phyloP scores from a whole-genome alignment of 2,329 filamentous ascomycete genomes.

The Colletotrichum falcatum region DNA sequence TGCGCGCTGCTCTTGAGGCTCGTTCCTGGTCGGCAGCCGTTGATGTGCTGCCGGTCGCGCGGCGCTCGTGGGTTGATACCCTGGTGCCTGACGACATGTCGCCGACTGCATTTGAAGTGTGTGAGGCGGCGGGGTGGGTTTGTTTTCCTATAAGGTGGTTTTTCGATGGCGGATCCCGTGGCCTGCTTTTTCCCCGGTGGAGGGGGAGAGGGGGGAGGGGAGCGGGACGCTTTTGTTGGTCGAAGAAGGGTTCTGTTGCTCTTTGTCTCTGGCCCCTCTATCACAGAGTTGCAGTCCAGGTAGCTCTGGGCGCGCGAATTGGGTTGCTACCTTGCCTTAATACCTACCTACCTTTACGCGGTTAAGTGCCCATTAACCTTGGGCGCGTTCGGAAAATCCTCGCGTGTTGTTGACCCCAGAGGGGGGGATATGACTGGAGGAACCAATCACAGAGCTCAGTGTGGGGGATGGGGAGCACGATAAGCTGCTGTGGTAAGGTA shows the following conservation, averaged over 20 bases:
- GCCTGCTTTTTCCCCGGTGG: not conserved
- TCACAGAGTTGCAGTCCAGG: constrained; percentile 15
- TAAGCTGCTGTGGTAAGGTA: not conserved
- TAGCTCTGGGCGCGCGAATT: constrained; percentile 10
- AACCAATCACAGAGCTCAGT: constrained; percentile 31
- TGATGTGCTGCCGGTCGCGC: constrained; percentile 51
- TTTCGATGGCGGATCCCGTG: not conserved
- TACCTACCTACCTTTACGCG: constrained; percentile 13
- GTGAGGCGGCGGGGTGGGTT: not conserved
- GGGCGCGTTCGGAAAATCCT: constrained; percentile 41
- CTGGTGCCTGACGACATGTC: constrained; percentile 58
- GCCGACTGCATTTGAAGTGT: constrained; percentile 51
- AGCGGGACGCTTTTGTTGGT: not conserved
- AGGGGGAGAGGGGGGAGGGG: too few relatives aligned
- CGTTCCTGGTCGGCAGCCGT: constrained; percentile 49
- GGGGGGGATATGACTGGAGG: not conserved
- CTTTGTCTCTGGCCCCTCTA: constrained; percentile 34
- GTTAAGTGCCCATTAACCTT: constrained; percentile 34
- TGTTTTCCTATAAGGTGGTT: not conserved
- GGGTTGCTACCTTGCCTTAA: constrained; percentile 5
- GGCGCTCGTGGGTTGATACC: constrained; percentile 56
- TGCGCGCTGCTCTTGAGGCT: constrained; percentile 47
- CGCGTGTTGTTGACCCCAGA: constrained; percentile 31
- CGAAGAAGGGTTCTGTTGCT: not conserved
- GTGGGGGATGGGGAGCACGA: constrained; percentile 1